phyloP scores from a whole-genome alignment of 345 rosid genomes.

The Corchorus capsularis region DNA sequence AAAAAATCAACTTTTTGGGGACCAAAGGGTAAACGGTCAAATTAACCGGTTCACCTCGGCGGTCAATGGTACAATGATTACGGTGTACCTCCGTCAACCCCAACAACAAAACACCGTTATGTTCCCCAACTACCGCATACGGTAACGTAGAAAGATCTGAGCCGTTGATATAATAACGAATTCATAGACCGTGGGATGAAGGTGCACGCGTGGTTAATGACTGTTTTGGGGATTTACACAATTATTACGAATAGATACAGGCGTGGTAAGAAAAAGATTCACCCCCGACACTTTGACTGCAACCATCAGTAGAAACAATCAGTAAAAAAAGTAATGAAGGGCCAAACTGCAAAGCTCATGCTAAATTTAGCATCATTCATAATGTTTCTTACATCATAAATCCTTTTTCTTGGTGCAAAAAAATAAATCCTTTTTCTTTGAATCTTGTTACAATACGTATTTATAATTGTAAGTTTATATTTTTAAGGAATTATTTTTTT shows the following conservation, averaged over 20 bases:
- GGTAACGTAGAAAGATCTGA: constrained; percentile 24
- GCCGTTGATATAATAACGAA: background rate
- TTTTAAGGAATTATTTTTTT: too few relatives aligned
- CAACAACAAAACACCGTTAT: constrained; percentile 30
- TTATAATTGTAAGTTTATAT: too few relatives aligned
- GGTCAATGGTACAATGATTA: constrained; percentile 30
- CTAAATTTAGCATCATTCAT: too few relatives aligned
- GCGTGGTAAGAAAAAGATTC: constrained; percentile 47
- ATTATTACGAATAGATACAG: constrained; percentile 41
- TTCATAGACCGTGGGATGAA: constrained; percentile 15
- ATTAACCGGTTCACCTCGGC: background rate
- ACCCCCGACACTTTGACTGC: constrained; percentile 40
- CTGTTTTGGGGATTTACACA: constrained; percentile 21
- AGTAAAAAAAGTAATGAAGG: background rate
- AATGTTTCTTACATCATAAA: too few relatives aligned
- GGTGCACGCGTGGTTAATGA: constrained; percentile 24
- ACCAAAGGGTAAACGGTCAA: constrained; percentile 16
- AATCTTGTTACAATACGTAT: too few relatives aligned
- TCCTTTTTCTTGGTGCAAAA: too few relatives aligned
- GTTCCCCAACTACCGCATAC: background rate
- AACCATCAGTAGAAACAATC: constrained; percentile 8
- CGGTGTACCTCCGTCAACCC: constrained; percentile 25
- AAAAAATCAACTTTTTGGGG: background rate
- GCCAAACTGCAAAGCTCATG: background rate
- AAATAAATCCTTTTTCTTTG: too few relatives aligned